Conservation (phyloP, 495 filamentous ascomycete species). For the Talaromyces ruber region DNA sequence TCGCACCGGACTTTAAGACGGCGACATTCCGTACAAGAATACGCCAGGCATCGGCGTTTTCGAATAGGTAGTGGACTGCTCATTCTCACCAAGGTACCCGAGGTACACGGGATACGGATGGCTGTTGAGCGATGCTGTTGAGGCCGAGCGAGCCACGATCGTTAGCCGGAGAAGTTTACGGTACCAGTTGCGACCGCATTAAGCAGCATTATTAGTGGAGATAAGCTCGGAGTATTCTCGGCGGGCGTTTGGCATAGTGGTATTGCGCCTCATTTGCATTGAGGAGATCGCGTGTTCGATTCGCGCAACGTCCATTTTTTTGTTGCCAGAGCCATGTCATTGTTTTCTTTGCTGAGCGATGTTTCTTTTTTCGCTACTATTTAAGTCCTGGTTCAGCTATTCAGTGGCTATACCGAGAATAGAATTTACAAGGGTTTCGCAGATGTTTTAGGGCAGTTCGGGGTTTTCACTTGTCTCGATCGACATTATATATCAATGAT, state of each 20-base stretch:
- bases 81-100: background rate
- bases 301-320: background rate
- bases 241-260: background rate
- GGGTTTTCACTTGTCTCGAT: too few relatives aligned
- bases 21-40: constrained; percentile 14
- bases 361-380: background rate
- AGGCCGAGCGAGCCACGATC: background rate
- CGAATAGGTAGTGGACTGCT: background rate
- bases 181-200: too few relatives aligned
- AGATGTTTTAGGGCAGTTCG: background rate
- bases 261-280: background rate
- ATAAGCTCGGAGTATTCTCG: background rate
- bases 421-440: background rate
- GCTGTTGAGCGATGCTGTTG: background rate
- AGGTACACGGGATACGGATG: background rate
- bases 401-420: background rate
- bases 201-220: too few relatives aligned
- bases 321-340: background rate
- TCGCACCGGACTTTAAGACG: constrained; percentile 18
- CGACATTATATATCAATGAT: too few relatives aligned
- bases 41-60: constrained; percentile 13
- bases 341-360: background rate
- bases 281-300: background rate
- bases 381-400: background rate
- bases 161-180: too few relatives aligned